phyloP scores from a whole-genome alignment of 1,284 basidiomycete species.

The Hymenochaete sp. region DNA sequence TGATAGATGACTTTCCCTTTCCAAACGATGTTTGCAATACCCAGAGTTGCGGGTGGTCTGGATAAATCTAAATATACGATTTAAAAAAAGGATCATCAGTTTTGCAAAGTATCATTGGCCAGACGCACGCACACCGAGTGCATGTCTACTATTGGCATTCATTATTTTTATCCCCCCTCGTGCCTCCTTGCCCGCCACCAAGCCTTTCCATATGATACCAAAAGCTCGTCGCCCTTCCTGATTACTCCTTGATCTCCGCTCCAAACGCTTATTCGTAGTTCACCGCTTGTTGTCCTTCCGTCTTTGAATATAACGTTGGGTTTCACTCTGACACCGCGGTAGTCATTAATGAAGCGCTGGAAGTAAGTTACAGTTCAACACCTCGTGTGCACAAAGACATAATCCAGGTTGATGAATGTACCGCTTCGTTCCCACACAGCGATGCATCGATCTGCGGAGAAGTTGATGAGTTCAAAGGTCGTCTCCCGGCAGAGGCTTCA shows the following conservation, averaged over 20 bases:
- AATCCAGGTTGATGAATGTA: slow-evolving; percentile 1
- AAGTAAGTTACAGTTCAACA: too few relatives aligned
- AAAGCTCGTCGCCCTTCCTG: slow-evolving; percentile 75
- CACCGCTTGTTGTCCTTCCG: slow-evolving; percentile 43
- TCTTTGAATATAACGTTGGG: slow-evolving; percentile 76
- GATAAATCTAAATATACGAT: too few relatives aligned
- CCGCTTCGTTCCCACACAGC: slow-evolving; percentile 69
- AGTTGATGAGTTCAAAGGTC: neutral
- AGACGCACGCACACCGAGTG: too few relatives aligned
- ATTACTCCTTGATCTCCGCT: slow-evolving; percentile 45
- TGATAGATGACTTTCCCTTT: too few relatives aligned
- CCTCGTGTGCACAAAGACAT: too few relatives aligned
- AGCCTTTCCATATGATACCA: slow-evolving; percentile 89
- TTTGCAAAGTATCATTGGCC: too few relatives aligned
- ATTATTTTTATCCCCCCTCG: neutral
- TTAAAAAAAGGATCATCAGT: too few relatives aligned
- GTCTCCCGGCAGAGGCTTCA: too few relatives aligned
- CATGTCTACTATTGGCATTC: too few relatives aligned
- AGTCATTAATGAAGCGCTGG: slow-evolving; percentile 77
- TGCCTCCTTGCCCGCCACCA: slow-evolving; percentile 62
- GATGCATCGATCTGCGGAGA: slow-evolving; percentile 57
- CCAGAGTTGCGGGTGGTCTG: too few relatives aligned
- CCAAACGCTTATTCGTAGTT: slow-evolving; percentile 73
- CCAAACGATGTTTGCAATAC: too few relatives aligned
- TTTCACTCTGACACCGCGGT: slow-evolving; percentile 55